Conservation (phyloP, 225 moss, liverwort and hornwort genomes). For the Sphagnum tenellum region DNA sequence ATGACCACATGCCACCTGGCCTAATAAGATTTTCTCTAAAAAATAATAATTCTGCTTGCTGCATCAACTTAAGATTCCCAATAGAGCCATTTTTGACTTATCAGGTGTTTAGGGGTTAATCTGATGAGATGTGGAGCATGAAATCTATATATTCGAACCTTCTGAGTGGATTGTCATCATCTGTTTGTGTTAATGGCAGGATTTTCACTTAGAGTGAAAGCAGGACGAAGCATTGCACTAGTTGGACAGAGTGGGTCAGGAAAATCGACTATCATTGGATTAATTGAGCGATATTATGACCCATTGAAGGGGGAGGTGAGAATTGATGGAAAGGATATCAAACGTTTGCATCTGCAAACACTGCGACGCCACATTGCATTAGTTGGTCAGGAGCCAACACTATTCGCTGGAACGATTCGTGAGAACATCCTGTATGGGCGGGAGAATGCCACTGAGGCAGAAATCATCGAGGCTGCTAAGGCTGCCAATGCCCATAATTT, state of each 20-base stretch:
- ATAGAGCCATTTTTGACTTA: no score
- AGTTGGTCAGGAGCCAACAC: conserved; percentile 57
- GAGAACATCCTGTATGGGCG: conserved; percentile 64
- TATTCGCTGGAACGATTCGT: conserved; percentile 43
- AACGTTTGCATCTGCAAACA: conserved; percentile 28
- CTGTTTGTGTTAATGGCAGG: background rate
- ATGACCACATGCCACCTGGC: no score
- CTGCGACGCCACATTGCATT: conserved; percentile 48
- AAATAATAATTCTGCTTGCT: no score
- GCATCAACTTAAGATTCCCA: no score
- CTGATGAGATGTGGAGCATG: no score
- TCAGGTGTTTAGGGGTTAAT: background rate
- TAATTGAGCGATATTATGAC: conserved; percentile 64
- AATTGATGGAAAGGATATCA: conserved; percentile 41
- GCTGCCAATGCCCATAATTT: conserved; percentile 64
- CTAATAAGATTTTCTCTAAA: no score
- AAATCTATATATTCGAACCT: background rate
- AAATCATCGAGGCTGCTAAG: conserved; percentile 55
- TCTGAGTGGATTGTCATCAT: background rate
- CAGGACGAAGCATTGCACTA: conserved; percentile 46
- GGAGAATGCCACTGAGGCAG: conserved; percentile 43
- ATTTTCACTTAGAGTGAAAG: conserved; percentile 28
- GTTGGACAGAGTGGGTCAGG: conserved; percentile 61
- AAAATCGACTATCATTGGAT: conserved; percentile 49
- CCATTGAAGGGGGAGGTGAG: conserved; percentile 36